These are phyloP conservation scores for Neofusicoccum kwambonambiense DNA, from an alignment of 2,329 filamentous ascomycete species.

Conservation along the genomic window DNA sequence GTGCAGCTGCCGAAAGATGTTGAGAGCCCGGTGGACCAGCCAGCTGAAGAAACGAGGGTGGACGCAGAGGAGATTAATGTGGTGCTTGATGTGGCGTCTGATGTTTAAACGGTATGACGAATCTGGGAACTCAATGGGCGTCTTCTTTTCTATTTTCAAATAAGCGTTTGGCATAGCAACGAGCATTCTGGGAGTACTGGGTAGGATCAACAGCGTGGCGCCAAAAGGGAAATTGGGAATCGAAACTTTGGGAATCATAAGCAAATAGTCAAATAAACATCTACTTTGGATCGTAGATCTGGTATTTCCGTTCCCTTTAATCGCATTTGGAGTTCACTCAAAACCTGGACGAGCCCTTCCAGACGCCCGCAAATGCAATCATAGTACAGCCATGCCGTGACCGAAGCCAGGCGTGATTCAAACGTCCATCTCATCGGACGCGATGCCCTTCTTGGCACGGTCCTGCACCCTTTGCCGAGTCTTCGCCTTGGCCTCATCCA, in stretches of 20 bases:
- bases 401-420: neutral
- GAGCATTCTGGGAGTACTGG: neutral
- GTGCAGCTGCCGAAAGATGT: neutral
- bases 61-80: neutral
- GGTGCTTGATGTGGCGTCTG: neutral
- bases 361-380: conserved; percentile 7
- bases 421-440: conserved; percentile 28
- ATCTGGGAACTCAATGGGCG: too few species aligned
- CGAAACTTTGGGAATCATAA: neutral
- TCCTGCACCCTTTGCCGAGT: conserved; percentile 52
- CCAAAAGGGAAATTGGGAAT: neutral
- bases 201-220: neutral
- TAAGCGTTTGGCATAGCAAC: neutral
- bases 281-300: neutral
- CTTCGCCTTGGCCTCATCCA: conserved; percentile 64
- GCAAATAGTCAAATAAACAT: neutral
- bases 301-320: neutral
- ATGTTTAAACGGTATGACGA: neutral
- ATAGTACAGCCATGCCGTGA: neutral
- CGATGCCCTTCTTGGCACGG: conserved; percentile 40
- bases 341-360: neutral
- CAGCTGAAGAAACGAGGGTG: neutral
- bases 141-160: neutral
- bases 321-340: neutral
- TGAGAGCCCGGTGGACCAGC: neutral